A percentile compares a stretch with the other conserved stretches of the same genome.
Evolutionary conservation across 164 flowering plant species (phyloP).

Genomic region (Nymphaea thermarum): DNA sequence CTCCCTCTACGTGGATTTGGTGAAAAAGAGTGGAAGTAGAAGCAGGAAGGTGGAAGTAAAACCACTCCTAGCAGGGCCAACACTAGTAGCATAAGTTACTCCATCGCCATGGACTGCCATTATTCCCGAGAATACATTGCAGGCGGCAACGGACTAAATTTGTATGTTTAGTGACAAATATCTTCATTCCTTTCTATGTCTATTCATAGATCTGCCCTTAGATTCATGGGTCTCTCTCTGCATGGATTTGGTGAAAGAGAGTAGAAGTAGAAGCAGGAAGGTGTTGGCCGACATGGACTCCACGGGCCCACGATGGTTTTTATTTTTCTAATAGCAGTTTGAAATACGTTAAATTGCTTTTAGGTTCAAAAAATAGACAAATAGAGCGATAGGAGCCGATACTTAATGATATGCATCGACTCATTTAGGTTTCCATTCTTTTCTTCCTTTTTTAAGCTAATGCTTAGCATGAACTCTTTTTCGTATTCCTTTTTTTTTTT

Average conservation of each 20-base stretch:
- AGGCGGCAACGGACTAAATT: slow-evolving; percentile 77
- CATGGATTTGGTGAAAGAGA: slow-evolving; percentile 13
- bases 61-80: slow-evolving; percentile 55
- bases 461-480: too few relatives aligned
- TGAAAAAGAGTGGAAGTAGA: slow-evolving; percentile 14
- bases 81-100: slow-evolving; percentile 33
- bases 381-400: too few relatives aligned
- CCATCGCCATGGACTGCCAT: slow-evolving; percentile 26
- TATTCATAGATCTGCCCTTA: slow-evolving; percentile 24
- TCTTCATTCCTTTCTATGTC: slow-evolving; percentile 10
- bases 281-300: slow-evolving; percentile 39
- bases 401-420: too few relatives aligned
- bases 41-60: slow-evolving; percentile 45
- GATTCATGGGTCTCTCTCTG: slow-evolving; percentile 33
- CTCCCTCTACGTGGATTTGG: slow-evolving; percentile 14
- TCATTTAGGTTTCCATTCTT: too few relatives aligned
- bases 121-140: slow-evolving; percentile 52
- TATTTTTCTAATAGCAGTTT: too few relatives aligned
- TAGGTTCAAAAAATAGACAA: too few relatives aligned
- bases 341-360: too few relatives aligned
- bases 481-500: too few relatives aligned
- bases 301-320: too few relatives aligned
- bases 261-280: slow-evolving; percentile 31
- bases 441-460: too few relatives aligned
- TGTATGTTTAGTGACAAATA: slow-evolving; percentile 15